A percentile compares a stretch with the other conserved stretches of the same genome.
Evolutionary conservation across 2,329 filamentous ascomycete species (phyloP).

Genomic region (Aspergillus awamori): DNA sequence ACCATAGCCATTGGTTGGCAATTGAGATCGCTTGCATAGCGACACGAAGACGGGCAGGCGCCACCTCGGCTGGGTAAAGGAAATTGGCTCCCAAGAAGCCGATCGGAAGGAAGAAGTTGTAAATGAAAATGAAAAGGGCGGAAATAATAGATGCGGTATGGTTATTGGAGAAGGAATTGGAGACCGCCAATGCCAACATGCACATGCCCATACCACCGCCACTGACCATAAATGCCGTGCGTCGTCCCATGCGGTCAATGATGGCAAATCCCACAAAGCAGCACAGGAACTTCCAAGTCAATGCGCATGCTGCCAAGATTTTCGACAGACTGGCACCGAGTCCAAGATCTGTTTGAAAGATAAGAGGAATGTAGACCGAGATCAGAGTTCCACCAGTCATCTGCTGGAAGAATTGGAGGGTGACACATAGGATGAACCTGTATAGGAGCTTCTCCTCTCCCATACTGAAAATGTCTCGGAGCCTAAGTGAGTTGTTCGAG

Average conservation of each 20-base stretch:
- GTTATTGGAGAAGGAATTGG: slow-evolving; percentile 16
- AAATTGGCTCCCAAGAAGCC: slow-evolving; percentile 25
- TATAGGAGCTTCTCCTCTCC: slow-evolving; percentile 53
- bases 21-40: slow-evolving; percentile 20
- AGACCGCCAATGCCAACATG: slow-evolving; percentile 22
- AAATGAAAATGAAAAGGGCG: slow-evolving; percentile 24
- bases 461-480: slow-evolving; percentile 57
- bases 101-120: slow-evolving; percentile 25
- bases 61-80: slow-evolving; percentile 25
- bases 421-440: slow-evolving; percentile 51
- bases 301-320: slow-evolving; percentile 19
- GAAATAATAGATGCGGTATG: slow-evolving; percentile 14
- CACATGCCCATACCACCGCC: slow-evolving; percentile 22
- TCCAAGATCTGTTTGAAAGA: slow-evolving; percentile 21
- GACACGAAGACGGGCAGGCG: slow-evolving; percentile 23
- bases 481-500: slow-evolving; percentile 44
- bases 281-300: slow-evolving; percentile 23
- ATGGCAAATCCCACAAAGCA: slow-evolving; percentile 21
- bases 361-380: slow-evolving; percentile 45
- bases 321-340: slow-evolving; percentile 13
- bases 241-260: slow-evolving; percentile 24
- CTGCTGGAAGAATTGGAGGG: slow-evolving; percentile 54
- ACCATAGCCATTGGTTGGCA: slow-evolving; percentile 18
- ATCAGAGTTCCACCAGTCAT: slow-evolving; percentile 36
- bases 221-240: slow-evolving; percentile 23